Percentiles rank a stretch among this genome's conserved stretches.
Conservation (phyloP, 2,329 filamentous ascomycete species). For the Mycogone perniciosa region DNA sequence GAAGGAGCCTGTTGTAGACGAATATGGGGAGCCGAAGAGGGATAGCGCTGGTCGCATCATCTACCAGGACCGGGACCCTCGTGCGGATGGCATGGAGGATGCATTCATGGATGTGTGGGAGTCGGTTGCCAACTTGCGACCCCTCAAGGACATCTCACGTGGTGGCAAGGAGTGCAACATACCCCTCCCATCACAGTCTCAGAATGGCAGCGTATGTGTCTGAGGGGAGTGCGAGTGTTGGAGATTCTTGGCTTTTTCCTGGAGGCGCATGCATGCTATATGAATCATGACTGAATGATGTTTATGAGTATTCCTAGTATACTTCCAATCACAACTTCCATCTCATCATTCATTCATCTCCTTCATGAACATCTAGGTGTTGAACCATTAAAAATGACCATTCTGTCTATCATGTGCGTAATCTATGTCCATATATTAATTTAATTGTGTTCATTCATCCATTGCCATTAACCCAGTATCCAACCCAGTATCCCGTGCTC, state of each 20-base stretch:
- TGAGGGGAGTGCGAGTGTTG: neutral
- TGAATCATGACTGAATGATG: too few species aligned
- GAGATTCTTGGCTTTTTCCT: too few species aligned
- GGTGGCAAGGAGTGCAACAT: constrained; percentile 11
- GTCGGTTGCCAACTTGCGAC: constrained; percentile 17
- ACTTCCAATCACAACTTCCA: too few species aligned
- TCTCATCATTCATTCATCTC: too few species aligned
- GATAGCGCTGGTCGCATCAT: constrained; percentile 10
- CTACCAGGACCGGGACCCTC: constrained; percentile 9
- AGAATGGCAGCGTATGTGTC: constrained; percentile 4
- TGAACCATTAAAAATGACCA: too few species aligned
- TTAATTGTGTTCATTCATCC: too few species aligned
- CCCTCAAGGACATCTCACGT: constrained; percentile 16
- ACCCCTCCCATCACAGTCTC: constrained; percentile 13
- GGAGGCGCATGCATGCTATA: too few species aligned
- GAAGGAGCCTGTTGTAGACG: constrained; percentile 15
- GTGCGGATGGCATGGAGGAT: constrained; percentile 16
- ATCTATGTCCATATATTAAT: too few species aligned
- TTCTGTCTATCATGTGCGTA: too few species aligned
- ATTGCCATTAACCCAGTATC: neutral
- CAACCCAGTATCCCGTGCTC: neutral
- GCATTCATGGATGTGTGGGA: constrained; percentile 22
- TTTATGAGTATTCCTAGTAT: too few species aligned
- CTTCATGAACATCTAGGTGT: too few species aligned
- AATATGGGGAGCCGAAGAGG: constrained; percentile 1